Percentiles rank a stretch among this genome's conserved stretches.
Evolutionary conservation across 495 filamentous ascomycete species (phyloP).

Genomic region (Penicillium cataractarum): DNA sequence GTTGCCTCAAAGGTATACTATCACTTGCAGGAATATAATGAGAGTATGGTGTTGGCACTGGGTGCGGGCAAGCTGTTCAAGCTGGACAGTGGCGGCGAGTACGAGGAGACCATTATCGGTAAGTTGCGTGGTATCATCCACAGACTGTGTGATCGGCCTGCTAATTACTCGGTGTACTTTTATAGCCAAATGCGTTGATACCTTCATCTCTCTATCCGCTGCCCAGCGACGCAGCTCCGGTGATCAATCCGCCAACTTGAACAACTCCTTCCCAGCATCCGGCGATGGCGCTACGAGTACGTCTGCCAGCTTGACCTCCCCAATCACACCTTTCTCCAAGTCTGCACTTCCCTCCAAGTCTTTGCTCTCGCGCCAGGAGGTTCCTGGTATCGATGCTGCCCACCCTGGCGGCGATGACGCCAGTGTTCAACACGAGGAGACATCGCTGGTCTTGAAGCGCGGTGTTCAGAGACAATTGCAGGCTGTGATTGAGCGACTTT

Average conservation of each 20-base stretch:
- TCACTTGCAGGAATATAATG: slow-evolving; percentile 96
- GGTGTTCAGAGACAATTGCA: slow-evolving; percentile 74
- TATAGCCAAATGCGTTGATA: slow-evolving; percentile 90
- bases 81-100: slow-evolving; percentile 89
- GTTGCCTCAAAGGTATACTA: slow-evolving; percentile 98
- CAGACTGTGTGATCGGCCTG: neutral
- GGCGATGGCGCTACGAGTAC: slow-evolving; percentile 66
- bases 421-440: slow-evolving; percentile 55
- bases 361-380: slow-evolving; percentile 80
- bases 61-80: slow-evolving; percentile 95
- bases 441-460: slow-evolving; percentile 55
- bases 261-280: slow-evolving; percentile 69
- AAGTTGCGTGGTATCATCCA: slow-evolving; percentile 22
- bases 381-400: slow-evolving; percentile 58
- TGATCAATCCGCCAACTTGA: slow-evolving; percentile 66
- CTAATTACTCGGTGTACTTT: neutral
- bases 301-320: slow-evolving; percentile 74
- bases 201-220: slow-evolving; percentile 87
- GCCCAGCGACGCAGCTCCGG: slow-evolving; percentile 62
- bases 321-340: slow-evolving; percentile 92
- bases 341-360: slow-evolving; percentile 89
- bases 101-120: slow-evolving; percentile 96
- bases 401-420: slow-evolving; percentile 58
- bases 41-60: slow-evolving; percentile 98
- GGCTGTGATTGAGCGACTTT: slow-evolving; percentile 80